Conservation (phyloP, 2,329 filamentous ascomycete genomes). For the Davidsoniella neocaledoniae region DNA sequence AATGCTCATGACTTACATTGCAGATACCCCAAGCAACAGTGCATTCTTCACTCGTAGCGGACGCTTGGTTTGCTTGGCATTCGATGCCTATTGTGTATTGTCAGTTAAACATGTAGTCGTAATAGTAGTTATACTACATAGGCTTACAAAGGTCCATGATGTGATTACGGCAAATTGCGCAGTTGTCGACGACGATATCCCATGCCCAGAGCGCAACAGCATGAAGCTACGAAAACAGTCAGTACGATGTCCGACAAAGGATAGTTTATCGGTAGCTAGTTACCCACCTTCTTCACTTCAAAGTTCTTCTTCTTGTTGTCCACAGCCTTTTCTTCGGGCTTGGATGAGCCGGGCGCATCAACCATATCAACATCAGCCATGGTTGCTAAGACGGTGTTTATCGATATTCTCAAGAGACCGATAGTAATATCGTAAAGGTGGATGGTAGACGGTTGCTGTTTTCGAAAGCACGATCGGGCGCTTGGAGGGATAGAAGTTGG, state of each 20-base stretch:
- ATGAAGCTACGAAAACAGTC: conserved; percentile 22
- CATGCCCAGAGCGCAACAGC: conserved; percentile 96
- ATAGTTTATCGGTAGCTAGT: neutral
- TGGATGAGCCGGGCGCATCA: conserved; percentile 52
- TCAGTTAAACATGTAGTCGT: conserved; percentile 3
- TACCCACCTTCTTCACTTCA: conserved; percentile 85
- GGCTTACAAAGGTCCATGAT: conserved; percentile 93
- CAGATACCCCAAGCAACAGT: conserved; percentile 98
- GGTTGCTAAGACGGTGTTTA: conserved; percentile 11
- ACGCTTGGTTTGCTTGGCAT: conserved; percentile 96
- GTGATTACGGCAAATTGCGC: conserved; percentile 96
- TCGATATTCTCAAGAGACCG: no score
- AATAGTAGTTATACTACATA: neutral
- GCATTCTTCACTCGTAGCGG: conserved; percentile 92
- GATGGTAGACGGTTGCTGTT: no score
- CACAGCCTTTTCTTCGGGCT: conserved; percentile 31
- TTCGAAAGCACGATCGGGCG: no score
- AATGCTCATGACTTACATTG: conserved; percentile 51
- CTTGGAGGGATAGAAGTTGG: no score
- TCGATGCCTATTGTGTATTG: conserved; percentile 55
- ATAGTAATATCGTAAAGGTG: no score
- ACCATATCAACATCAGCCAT: conserved; percentile 98
- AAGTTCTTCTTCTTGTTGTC: conserved; percentile 79
- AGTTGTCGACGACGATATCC: conserved; percentile 99
- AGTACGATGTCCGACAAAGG: neutral